Evolutionary conservation across 805 yeast genomes (phyloP).

Genomic region (Pichia californica): DNA sequence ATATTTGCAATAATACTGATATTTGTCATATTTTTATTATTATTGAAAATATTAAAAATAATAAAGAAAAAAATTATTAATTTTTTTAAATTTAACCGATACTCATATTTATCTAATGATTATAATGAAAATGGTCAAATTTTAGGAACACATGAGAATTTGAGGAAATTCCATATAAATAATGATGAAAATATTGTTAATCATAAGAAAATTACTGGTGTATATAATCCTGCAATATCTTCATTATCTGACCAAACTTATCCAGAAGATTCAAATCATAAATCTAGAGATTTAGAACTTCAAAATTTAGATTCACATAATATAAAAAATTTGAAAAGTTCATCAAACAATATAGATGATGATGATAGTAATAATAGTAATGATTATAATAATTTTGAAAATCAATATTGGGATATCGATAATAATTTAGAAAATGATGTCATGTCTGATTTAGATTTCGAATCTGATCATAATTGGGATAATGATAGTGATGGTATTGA

Average conservation of each 20-base stretch:
- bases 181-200: background rate
- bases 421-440: constrained; percentile 6
- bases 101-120: background rate
- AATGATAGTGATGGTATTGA: constrained; percentile 27
- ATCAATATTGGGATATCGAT: constrained; percentile 10
- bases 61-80: background rate
- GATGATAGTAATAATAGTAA: too few species aligned
- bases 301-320: background rate
- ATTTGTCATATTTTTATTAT: background rate
- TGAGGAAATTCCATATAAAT: constrained; percentile 6
- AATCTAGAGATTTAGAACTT: too few species aligned
- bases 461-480: constrained; percentile 24
- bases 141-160: background rate
- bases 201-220: background rate
- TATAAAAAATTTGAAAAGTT: too few species aligned
- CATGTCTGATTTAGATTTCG: constrained; percentile 16
- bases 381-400: background rate
- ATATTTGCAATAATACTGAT: background rate
- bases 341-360: too few species aligned
- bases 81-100: background rate
- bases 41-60: background rate
- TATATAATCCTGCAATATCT: background rate
- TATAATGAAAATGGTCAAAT: background rate
- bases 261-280: background rate
- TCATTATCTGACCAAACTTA: background rate